A percentile compares a stretch with the other conserved stretches of the same genome.
Evolutionary conservation across 2,329 filamentous ascomycete genomes (phyloP).

Genomic region (Alternaria panax): DNA sequence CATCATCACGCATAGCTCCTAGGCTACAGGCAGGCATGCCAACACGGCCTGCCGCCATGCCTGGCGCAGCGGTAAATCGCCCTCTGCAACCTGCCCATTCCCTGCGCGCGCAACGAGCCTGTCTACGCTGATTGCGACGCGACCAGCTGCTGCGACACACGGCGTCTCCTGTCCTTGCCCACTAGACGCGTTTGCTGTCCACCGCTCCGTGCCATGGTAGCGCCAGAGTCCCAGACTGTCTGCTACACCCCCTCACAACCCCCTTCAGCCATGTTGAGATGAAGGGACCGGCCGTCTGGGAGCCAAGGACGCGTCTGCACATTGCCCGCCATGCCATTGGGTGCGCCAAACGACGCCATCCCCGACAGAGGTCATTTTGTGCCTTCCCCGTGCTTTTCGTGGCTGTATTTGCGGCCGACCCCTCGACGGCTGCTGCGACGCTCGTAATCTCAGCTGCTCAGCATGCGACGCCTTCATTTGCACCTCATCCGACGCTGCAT

Average conservation of each 20-base stretch:
- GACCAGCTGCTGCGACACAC: constrained; percentile 32
- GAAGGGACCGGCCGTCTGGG: constrained; percentile 17
- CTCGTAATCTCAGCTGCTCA: constrained; percentile 23
- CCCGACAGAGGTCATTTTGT: constrained; percentile 22
- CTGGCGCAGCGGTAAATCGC: constrained; percentile 24
- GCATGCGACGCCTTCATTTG: constrained; percentile 33
- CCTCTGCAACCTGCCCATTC: constrained; percentile 2
- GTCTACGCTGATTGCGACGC: constrained; percentile 20
- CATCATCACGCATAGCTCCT: constrained; percentile 16
- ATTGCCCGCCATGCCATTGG: constrained; percentile 25
- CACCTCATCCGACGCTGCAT: constrained; percentile 14
- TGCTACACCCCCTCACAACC: constrained; percentile 15
- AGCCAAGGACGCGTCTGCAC: constrained; percentile 26
- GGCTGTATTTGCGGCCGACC: constrained; percentile 30
- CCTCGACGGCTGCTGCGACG: constrained; percentile 27
- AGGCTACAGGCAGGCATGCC: constrained; percentile 23
- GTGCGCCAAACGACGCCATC: background rate
- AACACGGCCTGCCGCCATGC: constrained; percentile 28
- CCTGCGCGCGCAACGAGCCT: constrained; percentile 15
- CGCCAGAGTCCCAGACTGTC: constrained; percentile 19
- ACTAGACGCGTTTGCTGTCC: constrained; percentile 15
- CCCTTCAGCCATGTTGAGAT: constrained; percentile 23
- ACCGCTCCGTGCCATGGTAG: constrained; percentile 18
- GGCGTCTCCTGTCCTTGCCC: constrained; percentile 29
- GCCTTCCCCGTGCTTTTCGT: constrained; percentile 18